phyloP scores from a whole-genome alignment of 805 yeast species.

The Yarrowia divulgata region DNA sequence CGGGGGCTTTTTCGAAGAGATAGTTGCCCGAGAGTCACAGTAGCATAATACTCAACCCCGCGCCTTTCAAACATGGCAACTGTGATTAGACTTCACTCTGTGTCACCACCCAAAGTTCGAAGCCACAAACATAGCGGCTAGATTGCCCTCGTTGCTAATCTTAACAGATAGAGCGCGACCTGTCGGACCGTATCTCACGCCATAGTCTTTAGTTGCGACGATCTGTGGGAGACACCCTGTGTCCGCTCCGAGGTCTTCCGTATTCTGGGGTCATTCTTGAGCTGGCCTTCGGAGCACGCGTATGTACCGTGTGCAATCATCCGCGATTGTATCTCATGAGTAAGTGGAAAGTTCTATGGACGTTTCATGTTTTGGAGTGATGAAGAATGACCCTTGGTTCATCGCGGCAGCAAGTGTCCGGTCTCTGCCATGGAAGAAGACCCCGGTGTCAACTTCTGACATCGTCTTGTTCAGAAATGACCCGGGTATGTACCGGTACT shows the following conservation, averaged over 20 bases:
- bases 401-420: background rate
- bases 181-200: constrained; percentile 18
- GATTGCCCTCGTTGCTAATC: constrained; percentile 14
- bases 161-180: constrained; percentile 9
- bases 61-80: background rate
- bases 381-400: no score
- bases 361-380: no score
- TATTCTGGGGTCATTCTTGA: no score
- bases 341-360: no score
- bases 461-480: background rate
- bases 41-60: background rate
- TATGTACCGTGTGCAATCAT: no score
- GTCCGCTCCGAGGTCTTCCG: background rate
- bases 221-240: background rate
- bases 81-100: background rate
- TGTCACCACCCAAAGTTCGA: constrained; percentile 2
- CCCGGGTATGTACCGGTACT: background rate
- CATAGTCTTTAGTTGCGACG: background rate
- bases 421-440: background rate
- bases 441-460: background rate
- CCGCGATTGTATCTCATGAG: no score
- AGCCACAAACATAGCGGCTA: constrained; percentile 29
- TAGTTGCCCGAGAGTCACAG: no score
- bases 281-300: no score
- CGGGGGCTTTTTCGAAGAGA: no score